Evolutionary conservation across 345 rosid genomes (phyloP), one percentile per base, ranked within the genome.

Genomic region (Psidium guajava): DNA sequence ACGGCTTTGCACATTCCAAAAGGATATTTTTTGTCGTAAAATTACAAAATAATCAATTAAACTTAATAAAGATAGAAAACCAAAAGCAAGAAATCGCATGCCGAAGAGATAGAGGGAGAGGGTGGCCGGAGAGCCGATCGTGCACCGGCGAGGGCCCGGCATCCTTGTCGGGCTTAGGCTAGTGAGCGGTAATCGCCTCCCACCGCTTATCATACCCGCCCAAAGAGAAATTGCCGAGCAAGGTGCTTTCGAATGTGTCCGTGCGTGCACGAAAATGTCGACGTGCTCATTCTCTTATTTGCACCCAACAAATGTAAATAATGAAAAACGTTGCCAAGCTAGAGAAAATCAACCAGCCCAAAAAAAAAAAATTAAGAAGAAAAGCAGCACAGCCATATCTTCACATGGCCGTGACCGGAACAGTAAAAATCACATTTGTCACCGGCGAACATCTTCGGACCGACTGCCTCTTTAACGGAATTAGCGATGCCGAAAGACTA

Each of bases 401-500:
- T 25, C 1, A 5, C 27, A 25, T 59, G 18, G n/a, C 4, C 8
- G 6, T 1, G 8, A 59, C 11, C 9, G 1, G 6, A 11, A 13
- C 0, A 12, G 2, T 27, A 3, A 61, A 0, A 61, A 3, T 14
- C 5, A 1, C 5, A 14, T 6, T 3, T 44, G 47, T 27, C 20
- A 28, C 18, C 2, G 3, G 24, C 24, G 18, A 54, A 18, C 6
- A 54, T 54, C 2, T 54, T 20, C 6, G 24, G 8, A 20, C 8
- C 8, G 24, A 20, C 3, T 6, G 2, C 1, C 0, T 28, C 14
- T 0, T 61, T 7, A 0, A 61, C 27, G 22, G 6, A 15, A 61
- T 61, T 5, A 3, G 0, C 10, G 28, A 27, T 6, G 36, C 0
- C 0, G 2, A 28, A 28, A 64, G 40, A 64, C 18, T 28, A 32